phyloP scores from a whole-genome alignment of 139 green algal genomes.

The Coelastrella sp. region DNA sequence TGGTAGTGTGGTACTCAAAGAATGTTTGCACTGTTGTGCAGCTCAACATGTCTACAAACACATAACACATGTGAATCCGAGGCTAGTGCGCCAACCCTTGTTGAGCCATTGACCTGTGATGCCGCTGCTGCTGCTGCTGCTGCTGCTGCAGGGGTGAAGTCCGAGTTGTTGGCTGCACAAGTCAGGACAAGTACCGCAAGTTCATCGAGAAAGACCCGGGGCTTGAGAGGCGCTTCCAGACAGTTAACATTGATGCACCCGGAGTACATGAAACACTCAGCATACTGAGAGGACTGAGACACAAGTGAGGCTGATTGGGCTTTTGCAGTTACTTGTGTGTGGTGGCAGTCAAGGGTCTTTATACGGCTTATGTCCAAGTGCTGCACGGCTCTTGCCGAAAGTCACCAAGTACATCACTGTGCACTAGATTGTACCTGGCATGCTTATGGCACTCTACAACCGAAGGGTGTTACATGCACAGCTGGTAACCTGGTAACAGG shows the following conservation, averaged over 20 bases:
- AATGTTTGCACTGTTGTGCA: neutral
- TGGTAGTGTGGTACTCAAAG: neutral
- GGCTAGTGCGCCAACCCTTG: too few relatives aligned
- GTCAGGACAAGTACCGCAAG: slow-evolving; percentile 94
- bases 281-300: slow-evolving; percentile 93
- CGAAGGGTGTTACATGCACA: too few relatives aligned
- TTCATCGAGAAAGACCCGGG: slow-evolving; percentile 99
- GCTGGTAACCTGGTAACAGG: too few relatives aligned
- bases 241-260: slow-evolving; percentile 53
- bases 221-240: slow-evolving; percentile 95
- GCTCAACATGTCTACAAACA: neutral
- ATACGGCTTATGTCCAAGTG: too few relatives aligned
- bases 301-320: slow-evolving; percentile 53
- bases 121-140: neutral
- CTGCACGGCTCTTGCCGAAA: too few relatives aligned
- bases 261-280: slow-evolving; percentile 89
- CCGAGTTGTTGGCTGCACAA: slow-evolving; percentile 96
- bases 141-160: slow-evolving; percentile 84
- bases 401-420: too few relatives aligned
- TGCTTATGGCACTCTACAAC: too few relatives aligned
- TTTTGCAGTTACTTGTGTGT: too few relatives aligned
- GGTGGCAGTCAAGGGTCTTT: too few relatives aligned
- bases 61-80: neutral
- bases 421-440: too few relatives aligned
- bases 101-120: neutral